Evolutionary conservation across 1,284 basidiomycete genomes (phyloP).

Genomic region (Xerocomus amazonicus): DNA sequence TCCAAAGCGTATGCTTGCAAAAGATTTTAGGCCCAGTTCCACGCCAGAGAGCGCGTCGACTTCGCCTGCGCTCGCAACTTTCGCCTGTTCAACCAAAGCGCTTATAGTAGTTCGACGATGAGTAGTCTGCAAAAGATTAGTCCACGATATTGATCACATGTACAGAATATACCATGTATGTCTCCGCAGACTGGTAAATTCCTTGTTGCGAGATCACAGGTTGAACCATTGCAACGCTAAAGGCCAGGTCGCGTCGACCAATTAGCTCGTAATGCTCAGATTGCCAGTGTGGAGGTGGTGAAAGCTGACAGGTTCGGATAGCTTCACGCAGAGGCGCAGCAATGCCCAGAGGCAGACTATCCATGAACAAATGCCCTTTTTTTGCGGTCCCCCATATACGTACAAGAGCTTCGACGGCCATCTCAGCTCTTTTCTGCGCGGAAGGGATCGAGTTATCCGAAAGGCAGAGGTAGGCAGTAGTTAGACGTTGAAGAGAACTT

Average conservation of each 20-base stretch:
- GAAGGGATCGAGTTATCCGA: constrained; percentile 49
- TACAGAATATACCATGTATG: constrained; percentile 44
- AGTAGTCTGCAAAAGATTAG: constrained; percentile 34
- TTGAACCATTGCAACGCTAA: constrained; percentile 32
- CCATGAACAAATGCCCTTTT: constrained; percentile 42
- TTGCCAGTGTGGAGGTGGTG: constrained; percentile 72
- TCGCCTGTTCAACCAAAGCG: constrained; percentile 48
- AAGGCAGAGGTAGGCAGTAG: constrained; percentile 52
- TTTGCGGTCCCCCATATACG: constrained; percentile 40
- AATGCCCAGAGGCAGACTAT: constrained; percentile 67
- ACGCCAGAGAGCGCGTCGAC: constrained; percentile 60
- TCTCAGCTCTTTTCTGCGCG: constrained; percentile 59
- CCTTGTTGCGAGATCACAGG: constrained; percentile 30
- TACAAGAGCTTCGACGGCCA: constrained; percentile 62
- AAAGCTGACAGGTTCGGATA: constrained; percentile 73
- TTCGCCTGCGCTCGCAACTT: constrained; percentile 49
- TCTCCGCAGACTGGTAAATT: constrained; percentile 31
- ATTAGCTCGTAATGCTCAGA: constrained; percentile 71
- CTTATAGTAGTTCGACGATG: constrained; percentile 49
- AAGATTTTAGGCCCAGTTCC: constrained; percentile 67
- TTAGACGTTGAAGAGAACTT: constrained; percentile 47
- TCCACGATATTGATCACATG: constrained; percentile 3
- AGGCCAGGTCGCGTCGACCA: constrained; percentile 76
- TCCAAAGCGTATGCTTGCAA: constrained; percentile 80
- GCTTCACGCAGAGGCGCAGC: constrained; percentile 82